Evolutionary conservation across 2,329 filamentous ascomycete genomes (phyloP).

Genomic region (Xylaria sp.): DNA sequence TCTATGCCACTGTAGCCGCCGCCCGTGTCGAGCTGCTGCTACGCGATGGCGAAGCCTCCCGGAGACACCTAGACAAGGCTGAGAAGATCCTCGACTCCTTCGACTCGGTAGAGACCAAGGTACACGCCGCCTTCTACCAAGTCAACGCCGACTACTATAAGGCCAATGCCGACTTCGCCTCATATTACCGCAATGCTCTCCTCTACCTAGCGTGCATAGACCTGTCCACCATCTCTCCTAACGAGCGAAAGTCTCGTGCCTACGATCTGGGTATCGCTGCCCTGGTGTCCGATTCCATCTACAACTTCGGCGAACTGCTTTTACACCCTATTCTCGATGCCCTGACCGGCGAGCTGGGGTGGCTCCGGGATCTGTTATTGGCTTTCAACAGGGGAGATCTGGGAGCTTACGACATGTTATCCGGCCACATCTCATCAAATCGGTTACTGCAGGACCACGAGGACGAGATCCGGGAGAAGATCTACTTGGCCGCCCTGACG

Average conservation of each 20-base stretch:
- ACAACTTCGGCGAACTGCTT: conserved; percentile 99
- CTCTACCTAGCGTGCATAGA: conserved; percentile 98
- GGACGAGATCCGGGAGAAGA: conserved; percentile 93
- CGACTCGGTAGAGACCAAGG: conserved; percentile 93
- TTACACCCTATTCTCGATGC: conserved; percentile 95
- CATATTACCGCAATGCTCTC: conserved; percentile 97
- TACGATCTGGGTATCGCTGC: conserved; percentile 95
- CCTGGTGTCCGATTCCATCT: conserved; percentile 92
- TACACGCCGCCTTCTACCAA: conserved; percentile 96
- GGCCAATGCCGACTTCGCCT: conserved; percentile 90
- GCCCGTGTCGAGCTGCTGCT: conserved; percentile 87
- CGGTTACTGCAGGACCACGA: conserved; percentile 81
- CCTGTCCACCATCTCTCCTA: conserved; percentile 75
- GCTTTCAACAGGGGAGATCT: conserved; percentile 98
- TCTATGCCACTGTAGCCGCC: conserved; percentile 91
- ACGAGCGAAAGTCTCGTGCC: conserved; percentile 83
- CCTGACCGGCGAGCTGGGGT: conserved; percentile 80
- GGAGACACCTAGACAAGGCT: conserved; percentile 86
- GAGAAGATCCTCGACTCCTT: conserved; percentile 91
- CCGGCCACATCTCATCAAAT: conserved; percentile 83
- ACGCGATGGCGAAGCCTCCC: conserved; percentile 81
- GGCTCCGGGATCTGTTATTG: conserved; percentile 95
- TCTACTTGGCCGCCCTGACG: conserved; percentile 93
- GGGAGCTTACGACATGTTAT: conserved; percentile 83
- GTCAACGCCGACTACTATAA: conserved; percentile 96